Percentiles rank a stretch among this genome's conserved stretches.
Evolutionary conservation across 176 grass and related monocot genomes (phyloP).

Genomic region (Tillandsia fasciculata): DNA sequence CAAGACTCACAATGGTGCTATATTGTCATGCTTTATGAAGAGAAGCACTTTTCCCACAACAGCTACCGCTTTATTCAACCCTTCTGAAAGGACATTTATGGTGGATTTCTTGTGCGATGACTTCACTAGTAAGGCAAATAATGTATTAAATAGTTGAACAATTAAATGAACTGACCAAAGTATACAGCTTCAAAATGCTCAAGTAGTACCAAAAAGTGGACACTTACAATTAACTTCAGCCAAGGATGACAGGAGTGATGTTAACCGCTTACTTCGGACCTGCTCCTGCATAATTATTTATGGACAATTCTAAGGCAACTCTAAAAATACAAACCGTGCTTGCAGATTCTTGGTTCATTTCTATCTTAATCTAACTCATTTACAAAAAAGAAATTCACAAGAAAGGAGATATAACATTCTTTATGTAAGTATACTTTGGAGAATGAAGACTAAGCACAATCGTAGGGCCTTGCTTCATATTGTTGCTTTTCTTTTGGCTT

Average conservation of each 20-base stretch:
- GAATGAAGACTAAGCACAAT: background rate
- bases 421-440: background rate
- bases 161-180: background rate
- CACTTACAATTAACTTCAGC: constrained; percentile 56
- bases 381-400: background rate
- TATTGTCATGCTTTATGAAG: constrained; percentile 62
- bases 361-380: background rate
- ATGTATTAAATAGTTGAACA: constrained; percentile 15
- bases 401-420: background rate
- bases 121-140: constrained; percentile 50
- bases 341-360: background rate
- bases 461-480: no score
- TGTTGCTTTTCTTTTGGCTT: no score
- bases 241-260: constrained; percentile 48
- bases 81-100: constrained; percentile 44
- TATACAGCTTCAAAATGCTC: background rate
- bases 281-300: constrained; percentile 33
- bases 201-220: constrained; percentile 1
- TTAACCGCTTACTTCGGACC: constrained; percentile 45
- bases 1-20: constrained; percentile 74
- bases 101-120: constrained; percentile 54
- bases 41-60: constrained; percentile 62
- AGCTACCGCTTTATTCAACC: constrained; percentile 56
- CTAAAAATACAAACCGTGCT: background rate
- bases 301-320: background rate